These are phyloP conservation scores for Zoysia japonica DNA, from an alignment of 176 grass and related monocot species.

Conservation along the genomic window DNA sequence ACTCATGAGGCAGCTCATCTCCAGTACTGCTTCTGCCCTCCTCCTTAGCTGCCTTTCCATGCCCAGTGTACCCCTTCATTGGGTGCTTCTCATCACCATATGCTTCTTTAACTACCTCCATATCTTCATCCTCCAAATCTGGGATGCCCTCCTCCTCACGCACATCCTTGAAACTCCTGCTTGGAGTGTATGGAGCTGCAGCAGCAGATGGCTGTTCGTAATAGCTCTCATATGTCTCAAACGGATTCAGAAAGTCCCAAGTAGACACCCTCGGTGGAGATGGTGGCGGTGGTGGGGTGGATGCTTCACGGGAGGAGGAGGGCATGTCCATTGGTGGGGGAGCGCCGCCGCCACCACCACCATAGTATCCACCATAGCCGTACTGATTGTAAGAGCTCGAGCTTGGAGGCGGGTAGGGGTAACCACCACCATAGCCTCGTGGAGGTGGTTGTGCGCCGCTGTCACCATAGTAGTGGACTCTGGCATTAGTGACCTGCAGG, in stretches of 20 bases:
- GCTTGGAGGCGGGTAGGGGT: conserved; percentile 46
- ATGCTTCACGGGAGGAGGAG: conserved; percentile 43
- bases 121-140: conserved; percentile 88
- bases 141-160: conserved; percentile 98
- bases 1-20: conserved; percentile 61
- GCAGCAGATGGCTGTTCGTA: conserved; percentile 49
- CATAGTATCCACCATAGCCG: conserved; percentile 48
- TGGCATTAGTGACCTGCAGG: conserved; percentile 36
- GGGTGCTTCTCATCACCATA: conserved; percentile 65
- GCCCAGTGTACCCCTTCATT: conserved; percentile 42
- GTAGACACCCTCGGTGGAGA: conserved; percentile 85
- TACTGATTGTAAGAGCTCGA: conserved; percentile 57
- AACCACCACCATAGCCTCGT: conserved; percentile 38
- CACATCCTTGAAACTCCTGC: conserved; percentile 83
- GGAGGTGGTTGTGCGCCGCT: conserved; percentile 33
- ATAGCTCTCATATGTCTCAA: conserved; percentile 82
- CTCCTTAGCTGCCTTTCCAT: conserved; percentile 60
- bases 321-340: conserved; percentile 42
- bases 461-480: conserved; percentile 41
- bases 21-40: conserved; percentile 44
- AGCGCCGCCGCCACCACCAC: conserved; percentile 35
- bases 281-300: conserved; percentile 56
- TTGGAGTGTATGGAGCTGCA: conserved; percentile 56
- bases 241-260: conserved; percentile 95
- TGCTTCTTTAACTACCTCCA: conserved; percentile 83